These are phyloP conservation scores for Vachellia collinsii DNA, from an alignment of 306 rosid genomes.

Conservation along the genomic window DNA sequence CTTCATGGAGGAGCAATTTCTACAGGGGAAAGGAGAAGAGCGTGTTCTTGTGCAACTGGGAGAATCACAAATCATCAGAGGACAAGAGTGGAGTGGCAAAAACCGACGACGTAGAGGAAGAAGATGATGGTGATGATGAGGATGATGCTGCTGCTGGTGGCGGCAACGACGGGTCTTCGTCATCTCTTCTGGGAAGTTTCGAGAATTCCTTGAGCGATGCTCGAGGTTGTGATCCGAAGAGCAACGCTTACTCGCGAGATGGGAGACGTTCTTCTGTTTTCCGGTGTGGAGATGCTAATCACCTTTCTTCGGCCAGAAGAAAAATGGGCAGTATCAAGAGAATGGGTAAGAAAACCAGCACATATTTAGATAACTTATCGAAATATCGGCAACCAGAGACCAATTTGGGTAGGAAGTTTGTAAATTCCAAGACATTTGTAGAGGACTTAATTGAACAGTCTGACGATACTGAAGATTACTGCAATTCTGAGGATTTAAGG, in stretches of 20 bases:
- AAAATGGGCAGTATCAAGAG: slow-evolving; percentile 40
- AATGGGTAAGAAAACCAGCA: slow-evolving; percentile 53
- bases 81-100: slow-evolving; percentile 45
- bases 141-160: not conserved
- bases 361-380: slow-evolving; percentile 53
- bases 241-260: slow-evolving; percentile 52
- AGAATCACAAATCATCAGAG: slow-evolving; percentile 61
- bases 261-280: slow-evolving; percentile 57
- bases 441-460: slow-evolving; percentile 68
- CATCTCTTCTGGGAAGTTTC: slow-evolving; percentile 60
- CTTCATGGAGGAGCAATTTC: slow-evolving; percentile 41
- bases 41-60: slow-evolving; percentile 88
- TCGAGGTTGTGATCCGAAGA: slow-evolving; percentile 61
- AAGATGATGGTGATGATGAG: slow-evolving; percentile 42
- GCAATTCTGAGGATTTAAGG: slow-evolving; percentile 69
- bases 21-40: slow-evolving; percentile 47
- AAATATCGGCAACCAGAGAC: slow-evolving; percentile 50
- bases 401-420: slow-evolving; percentile 46
- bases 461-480: slow-evolving; percentile 72
- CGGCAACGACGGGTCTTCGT: slow-evolving; percentile 43
- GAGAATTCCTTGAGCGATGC: slow-evolving; percentile 79
- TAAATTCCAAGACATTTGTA: slow-evolving; percentile 47
- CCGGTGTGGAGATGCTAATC: slow-evolving; percentile 59
- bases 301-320: slow-evolving; percentile 47
- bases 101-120: slow-evolving; percentile 36